phyloP scores from a whole-genome alignment of 73 alveolate genomes.

The Symbiodinium natans region DNA sequence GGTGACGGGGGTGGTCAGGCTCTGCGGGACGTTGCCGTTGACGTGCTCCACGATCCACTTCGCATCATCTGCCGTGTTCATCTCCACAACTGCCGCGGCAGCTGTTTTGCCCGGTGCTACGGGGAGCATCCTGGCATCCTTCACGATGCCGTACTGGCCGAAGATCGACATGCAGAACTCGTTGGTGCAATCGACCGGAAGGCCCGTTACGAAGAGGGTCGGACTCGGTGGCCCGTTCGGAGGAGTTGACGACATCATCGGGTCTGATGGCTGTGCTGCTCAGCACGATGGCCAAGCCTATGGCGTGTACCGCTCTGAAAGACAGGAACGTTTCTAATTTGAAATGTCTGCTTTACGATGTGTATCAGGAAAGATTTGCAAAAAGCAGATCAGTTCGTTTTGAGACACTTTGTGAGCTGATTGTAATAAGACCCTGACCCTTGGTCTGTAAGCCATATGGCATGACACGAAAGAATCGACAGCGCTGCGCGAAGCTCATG shows the following conservation, averaged over 20 bases:
- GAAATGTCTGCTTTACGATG: too few relatives aligned
- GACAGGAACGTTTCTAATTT: too few relatives aligned
- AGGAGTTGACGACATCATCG: not conserved
- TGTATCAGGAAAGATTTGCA: too few relatives aligned
- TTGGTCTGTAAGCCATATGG: too few relatives aligned
- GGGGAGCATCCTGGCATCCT: slow-evolving; percentile 10
- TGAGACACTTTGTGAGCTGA: too few relatives aligned
- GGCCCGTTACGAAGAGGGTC: slow-evolving; percentile 6
- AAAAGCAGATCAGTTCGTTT: too few relatives aligned
- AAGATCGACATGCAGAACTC: not conserved
- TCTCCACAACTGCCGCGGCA: slow-evolving; percentile 5
- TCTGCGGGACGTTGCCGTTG: not conserved
- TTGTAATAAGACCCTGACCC: too few relatives aligned
- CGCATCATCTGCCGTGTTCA: slow-evolving; percentile 13
- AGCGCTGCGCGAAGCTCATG: too few relatives aligned
- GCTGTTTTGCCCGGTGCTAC: not conserved
- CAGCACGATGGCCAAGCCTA: too few relatives aligned
- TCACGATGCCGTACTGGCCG: slow-evolving; percentile 11
- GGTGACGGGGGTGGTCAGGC: not conserved
- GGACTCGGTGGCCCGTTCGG: not conserved
- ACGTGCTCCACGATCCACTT: slow-evolving; percentile 17
- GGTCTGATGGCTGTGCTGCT: too few relatives aligned
- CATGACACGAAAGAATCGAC: too few relatives aligned
- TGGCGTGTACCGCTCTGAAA: too few relatives aligned
- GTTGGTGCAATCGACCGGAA: not conserved